Base-by-base conservation (phyloP, 306 rosid species). In the Cicer arietinum region DNA sequence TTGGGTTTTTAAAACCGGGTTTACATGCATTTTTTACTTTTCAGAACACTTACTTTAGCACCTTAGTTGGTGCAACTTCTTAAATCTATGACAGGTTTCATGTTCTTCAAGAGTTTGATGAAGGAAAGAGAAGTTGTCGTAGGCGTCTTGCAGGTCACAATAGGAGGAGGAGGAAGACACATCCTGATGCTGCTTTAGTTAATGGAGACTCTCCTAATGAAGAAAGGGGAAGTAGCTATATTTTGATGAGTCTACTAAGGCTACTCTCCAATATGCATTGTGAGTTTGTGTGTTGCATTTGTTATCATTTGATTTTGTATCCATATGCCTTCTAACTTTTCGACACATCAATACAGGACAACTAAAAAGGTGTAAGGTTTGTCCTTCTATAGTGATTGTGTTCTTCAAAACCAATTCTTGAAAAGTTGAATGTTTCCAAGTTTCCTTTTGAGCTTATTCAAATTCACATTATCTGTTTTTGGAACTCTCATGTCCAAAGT, bases 71-170 rank as follows among this genome's bases (percentile, higher is more conserved):
- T 73, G 79, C 35, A 52, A 84, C 77, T 70, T 67, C 74, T 42
- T 66, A 56, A 70, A 74, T 65, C 76, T 81, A 48, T 88, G 86
- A 83, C 90, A 94, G 98, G 96, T 94, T 94, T 84, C 98, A 94
- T 79, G 88, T 65, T 79, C 98, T 94, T 81, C 88, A 94, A 86
- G 97, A 94, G 85, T 94, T 94, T 72, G 98, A 94, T 72, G 98
- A 94, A 77, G 98, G 98, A 79, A 94, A 86, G 86, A 86, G 98
- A 83, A 94, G 98, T 84, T 94, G 98, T 60, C 96, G 98, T 54
- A 87, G 97, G 79, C 94, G 98, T 57, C 87, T 94, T 79, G 97
- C 94, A 16, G 98, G 98, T 75, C 98, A 94, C 56, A 94, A 94
- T 75, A 90, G 79, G 84, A 85, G 98, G 77, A 94, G 98, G 82